phyloP scores from a whole-genome alignment of 805 yeast genomes.

The Tetrapisispora fleetii region DNA sequence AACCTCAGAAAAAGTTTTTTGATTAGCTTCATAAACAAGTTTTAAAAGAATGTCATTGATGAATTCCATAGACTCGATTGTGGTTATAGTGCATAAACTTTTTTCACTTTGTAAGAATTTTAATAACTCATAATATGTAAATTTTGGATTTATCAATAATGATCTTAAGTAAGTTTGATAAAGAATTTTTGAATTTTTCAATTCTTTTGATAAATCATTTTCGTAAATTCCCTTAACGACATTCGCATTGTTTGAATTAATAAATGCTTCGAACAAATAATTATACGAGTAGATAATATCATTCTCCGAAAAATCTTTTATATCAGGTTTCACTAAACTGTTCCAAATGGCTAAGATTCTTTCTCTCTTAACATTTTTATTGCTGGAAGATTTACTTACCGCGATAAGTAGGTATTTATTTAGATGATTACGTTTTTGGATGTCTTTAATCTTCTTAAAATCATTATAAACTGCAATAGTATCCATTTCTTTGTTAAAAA shows the following conservation, averaged over 20 bases:
- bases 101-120: constrained; percentile 9
- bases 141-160: constrained; percentile 7
- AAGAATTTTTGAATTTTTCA: constrained; percentile 12
- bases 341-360: constrained; percentile 28
- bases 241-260: constrained; percentile 10
- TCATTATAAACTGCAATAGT: constrained; percentile 15
- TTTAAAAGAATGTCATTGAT: constrained; percentile 16
- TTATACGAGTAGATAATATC: constrained; percentile 13
- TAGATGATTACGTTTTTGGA: constrained; percentile 1
- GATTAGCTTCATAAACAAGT: constrained; percentile 7
- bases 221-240: constrained; percentile 18
- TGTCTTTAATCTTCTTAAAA: constrained; percentile 8
- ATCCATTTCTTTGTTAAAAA: constrained; percentile 11
- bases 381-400: constrained; percentile 12
- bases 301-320: constrained; percentile 2
- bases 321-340: constrained; percentile 12
- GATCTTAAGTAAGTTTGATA: constrained; percentile 16
- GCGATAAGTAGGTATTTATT: constrained; percentile 16
- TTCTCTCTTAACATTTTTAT: constrained; percentile 9
- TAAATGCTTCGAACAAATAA: constrained; percentile 17
- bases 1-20: constrained; percentile 10
- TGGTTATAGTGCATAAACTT: neutral
- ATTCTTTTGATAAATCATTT: constrained; percentile 16
- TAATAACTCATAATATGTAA: constrained; percentile 7
- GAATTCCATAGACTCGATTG: constrained; percentile 12